Percentiles rank a stretch among this genome's conserved stretches.
Evolutionary conservation across 768 basidiomycete genomes (phyloP).

Genomic region (Naematelia encephala): DNA sequence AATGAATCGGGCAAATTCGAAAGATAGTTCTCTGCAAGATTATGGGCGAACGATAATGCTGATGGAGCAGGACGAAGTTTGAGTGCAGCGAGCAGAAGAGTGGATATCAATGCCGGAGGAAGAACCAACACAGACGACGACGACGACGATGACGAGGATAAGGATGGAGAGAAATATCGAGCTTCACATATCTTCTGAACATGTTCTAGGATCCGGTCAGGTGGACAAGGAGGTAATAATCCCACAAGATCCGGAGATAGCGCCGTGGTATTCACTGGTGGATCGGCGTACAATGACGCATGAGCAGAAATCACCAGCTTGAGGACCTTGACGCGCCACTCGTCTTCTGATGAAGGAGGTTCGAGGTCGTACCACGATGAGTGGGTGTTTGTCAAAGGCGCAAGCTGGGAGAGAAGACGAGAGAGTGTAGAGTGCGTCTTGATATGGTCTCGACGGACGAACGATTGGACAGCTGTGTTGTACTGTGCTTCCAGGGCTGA

Average conservation of each 20-base stretch:
- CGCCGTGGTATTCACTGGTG: slow-evolving; percentile 13
- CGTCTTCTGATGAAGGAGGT: slow-evolving; percentile 5
- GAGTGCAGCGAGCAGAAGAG: slow-evolving; percentile 35
- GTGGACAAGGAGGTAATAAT: slow-evolving; percentile 20
- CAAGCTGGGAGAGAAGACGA: slow-evolving; percentile 1
- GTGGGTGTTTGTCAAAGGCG: neutral
- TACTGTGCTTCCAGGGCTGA: slow-evolving; percentile 33
- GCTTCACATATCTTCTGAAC: slow-evolving; percentile 9
- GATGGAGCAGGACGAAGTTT: slow-evolving; percentile 24
- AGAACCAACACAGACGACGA: slow-evolving; percentile 8
- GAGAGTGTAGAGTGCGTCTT: slow-evolving; percentile 30
- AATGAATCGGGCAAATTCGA: slow-evolving; percentile 28
- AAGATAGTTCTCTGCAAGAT: slow-evolving; percentile 34
- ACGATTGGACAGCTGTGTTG: slow-evolving; percentile 43
- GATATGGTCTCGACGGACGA: slow-evolving; percentile 39
- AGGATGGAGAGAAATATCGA: slow-evolving; percentile 1
- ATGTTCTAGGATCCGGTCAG: slow-evolving; percentile 16
- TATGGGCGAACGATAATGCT: slow-evolving; percentile 27
- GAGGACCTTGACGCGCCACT: slow-evolving; percentile 33
- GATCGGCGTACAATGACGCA: slow-evolving; percentile 38
- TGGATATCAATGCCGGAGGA: slow-evolving; percentile 35
- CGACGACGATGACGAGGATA: neutral
- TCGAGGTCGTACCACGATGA: neutral
- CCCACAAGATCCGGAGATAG: slow-evolving; percentile 11
- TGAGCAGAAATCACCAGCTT: slow-evolving; percentile 34